phyloP scores from a whole-genome alignment of 305 asterid species.

The Fraxinus latifolia region DNA sequence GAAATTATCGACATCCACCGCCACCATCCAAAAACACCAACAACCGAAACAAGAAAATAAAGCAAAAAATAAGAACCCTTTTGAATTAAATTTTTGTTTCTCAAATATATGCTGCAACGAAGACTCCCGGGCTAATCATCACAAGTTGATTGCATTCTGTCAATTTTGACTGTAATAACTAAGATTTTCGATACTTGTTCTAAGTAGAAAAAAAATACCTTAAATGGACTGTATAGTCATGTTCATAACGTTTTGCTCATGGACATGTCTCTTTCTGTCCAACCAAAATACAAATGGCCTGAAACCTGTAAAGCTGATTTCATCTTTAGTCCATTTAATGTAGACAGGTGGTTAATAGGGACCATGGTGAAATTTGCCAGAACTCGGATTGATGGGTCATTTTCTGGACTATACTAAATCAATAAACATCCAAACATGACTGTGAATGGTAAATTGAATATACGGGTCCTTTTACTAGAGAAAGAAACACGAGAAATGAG shows the following conservation, averaged over 20 bases:
- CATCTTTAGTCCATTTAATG: slow-evolving; percentile 22
- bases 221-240: slow-evolving; percentile 35
- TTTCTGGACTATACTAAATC: slow-evolving; percentile 19
- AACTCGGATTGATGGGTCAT: slow-evolving; percentile 29
- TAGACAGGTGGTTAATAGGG: slow-evolving; percentile 14
- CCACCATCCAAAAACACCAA: neutral
- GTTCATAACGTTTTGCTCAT: slow-evolving; percentile 64
- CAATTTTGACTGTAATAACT: slow-evolving; percentile 23
- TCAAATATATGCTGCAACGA: slow-evolving; percentile 10
- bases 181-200: slow-evolving; percentile 11
- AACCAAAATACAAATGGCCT: neutral
- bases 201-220: slow-evolving; percentile 7
- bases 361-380: slow-evolving; percentile 28
- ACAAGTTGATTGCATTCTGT: slow-evolving; percentile 54
- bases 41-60: neutral
- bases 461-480: neutral
- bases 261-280: slow-evolving; percentile 55
- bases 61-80: neutral
- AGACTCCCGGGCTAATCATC: slow-evolving; percentile 60
- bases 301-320: slow-evolving; percentile 8
- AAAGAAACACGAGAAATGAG: neutral
- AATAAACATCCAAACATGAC: neutral
- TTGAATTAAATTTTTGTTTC: neutral
- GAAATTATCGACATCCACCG: neutral
- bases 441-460: too few relatives aligned